These are phyloP conservation scores for Brassica rapa DNA, from an alignment of 345 rosid genomes.

Conservation along the genomic window DNA sequence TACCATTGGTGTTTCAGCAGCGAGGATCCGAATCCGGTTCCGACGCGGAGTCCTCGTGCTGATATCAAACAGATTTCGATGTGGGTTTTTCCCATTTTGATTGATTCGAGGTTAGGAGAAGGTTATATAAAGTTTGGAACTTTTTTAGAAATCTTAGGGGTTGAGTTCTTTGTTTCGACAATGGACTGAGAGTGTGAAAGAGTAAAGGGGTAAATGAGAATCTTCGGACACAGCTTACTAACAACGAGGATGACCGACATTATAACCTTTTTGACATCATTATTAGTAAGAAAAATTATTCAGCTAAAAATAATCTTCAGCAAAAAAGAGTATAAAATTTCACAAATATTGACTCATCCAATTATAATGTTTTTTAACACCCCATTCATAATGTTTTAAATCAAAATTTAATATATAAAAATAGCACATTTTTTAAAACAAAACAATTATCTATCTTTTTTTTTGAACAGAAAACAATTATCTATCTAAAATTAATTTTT, in stretches of 20 bases:
- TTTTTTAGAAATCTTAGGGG: not conserved
- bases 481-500: too few species aligned
- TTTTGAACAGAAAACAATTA: too few species aligned
- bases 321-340: too few species aligned
- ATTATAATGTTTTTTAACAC: too few species aligned
- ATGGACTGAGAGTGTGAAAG: not conserved
- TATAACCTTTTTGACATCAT: too few species aligned
- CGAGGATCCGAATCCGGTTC: slow-evolving; percentile 46
- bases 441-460: too few species aligned
- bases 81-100: slow-evolving; percentile 69
- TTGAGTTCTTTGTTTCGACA: not conserved
- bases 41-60: slow-evolving; percentile 68
- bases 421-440: too few species aligned
- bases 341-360: not conserved
- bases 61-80: slow-evolving; percentile 75
- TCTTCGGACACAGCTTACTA: not conserved
- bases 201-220: not conserved
- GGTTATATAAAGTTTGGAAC: not conserved
- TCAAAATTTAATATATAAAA: too few species aligned
- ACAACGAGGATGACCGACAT: too few species aligned
- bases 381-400: not conserved
- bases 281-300: too few species aligned
- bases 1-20: slow-evolving; percentile 92
- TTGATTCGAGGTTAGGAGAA: not conserved
- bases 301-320: too few species aligned